A percentile compares a stretch with the other conserved stretches of the same genome.
phyloP scores from a whole-genome alignment of 2,329 filamentous ascomycete genomes.

The Geoglossum cookeanum region DNA sequence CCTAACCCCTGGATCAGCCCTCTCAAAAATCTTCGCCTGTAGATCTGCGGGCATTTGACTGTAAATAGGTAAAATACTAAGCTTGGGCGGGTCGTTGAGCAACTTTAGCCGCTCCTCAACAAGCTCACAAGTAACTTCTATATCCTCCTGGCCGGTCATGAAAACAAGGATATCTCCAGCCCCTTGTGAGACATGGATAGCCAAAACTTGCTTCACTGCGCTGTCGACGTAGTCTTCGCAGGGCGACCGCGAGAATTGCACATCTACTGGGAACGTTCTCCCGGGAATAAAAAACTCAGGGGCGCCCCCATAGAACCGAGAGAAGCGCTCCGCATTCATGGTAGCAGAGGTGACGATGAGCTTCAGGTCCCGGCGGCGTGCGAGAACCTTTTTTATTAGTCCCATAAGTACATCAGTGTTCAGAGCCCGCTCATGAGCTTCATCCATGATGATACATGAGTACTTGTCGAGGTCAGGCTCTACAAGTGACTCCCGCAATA shows the following conservation, averaged over 20 bases:
- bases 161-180: slow-evolving; percentile 90
- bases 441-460: slow-evolving; percentile 98
- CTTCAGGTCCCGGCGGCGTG: slow-evolving; percentile 76
- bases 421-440: slow-evolving; percentile 87
- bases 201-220: slow-evolving; percentile 84
- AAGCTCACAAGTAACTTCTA: slow-evolving; percentile 88
- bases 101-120: slow-evolving; percentile 72
- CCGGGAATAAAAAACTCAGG: slow-evolving; percentile 95
- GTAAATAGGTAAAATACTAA: slow-evolving; percentile 93
- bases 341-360: slow-evolving; percentile 95
- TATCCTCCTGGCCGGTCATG: slow-evolving; percentile 98
- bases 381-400: slow-evolving; percentile 88
- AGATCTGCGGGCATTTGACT: slow-evolving; percentile 98
- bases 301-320: slow-evolving; percentile 86
- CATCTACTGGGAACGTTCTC: slow-evolving; percentile 88
- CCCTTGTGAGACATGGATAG: slow-evolving; percentile 91
- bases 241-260: slow-evolving; percentile 85
- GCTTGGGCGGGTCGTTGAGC: slow-evolving; percentile 83
- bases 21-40: slow-evolving; percentile 94
- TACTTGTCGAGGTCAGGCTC: slow-evolving; percentile 90
- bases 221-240: slow-evolving; percentile 97
- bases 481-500: slow-evolving; percentile 80
- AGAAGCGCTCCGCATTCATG: slow-evolving; percentile 95
- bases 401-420: slow-evolving; percentile 98
- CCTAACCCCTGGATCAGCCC: slow-evolving; percentile 70